Evolutionary conservation across 1,139 yeast species (phyloP).

Genomic region (Hemisphaericaspora xylofermentans): DNA sequence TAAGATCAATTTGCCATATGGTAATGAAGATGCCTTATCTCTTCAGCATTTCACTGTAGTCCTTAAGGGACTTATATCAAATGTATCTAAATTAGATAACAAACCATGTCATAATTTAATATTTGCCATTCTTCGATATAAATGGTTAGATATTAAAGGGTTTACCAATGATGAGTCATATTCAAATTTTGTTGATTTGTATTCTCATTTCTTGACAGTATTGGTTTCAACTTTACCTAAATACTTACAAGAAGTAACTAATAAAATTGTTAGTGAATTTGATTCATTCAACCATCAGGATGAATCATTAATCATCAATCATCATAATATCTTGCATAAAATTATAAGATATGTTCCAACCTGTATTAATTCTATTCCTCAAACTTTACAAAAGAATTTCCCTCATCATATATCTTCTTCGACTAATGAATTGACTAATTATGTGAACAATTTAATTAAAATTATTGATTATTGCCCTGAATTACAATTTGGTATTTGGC

Average conservation of each 20-base stretch:
- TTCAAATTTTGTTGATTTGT: constrained; percentile 46
- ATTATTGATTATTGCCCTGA: constrained; percentile 73
- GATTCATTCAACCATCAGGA: constrained; percentile 16
- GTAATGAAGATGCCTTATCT: constrained; percentile 37
- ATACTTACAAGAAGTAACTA: constrained; percentile 83
- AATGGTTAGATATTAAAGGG: constrained; percentile 52
- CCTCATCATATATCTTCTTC: constrained; percentile 76
- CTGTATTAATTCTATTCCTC: constrained; percentile 64
- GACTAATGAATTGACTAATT: constrained; percentile 55
- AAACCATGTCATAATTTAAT: constrained; percentile 33
- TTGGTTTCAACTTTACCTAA: constrained; percentile 84
- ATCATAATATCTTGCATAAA: constrained; percentile 66
- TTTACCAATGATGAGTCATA: constrained; percentile 20
- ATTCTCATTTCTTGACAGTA: constrained; percentile 69
- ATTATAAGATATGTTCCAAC: constrained; percentile 79
- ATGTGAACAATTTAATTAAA: constrained; percentile 60
- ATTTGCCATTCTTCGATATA: constrained; percentile 37
- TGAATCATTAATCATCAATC: constrained; percentile 26
- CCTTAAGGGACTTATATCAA: constrained; percentile 33
- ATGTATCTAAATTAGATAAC: constrained; percentile 41
- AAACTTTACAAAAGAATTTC: constrained; percentile 55
- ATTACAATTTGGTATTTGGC: constrained; percentile 74
- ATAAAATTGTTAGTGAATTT: constrained; percentile 63
- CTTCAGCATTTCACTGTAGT: constrained; percentile 35
- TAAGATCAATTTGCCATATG: constrained; percentile 34